Evolutionary conservation across 148 eudicot species (phyloP).

Genomic region (Fallopia convolvulus): DNA sequence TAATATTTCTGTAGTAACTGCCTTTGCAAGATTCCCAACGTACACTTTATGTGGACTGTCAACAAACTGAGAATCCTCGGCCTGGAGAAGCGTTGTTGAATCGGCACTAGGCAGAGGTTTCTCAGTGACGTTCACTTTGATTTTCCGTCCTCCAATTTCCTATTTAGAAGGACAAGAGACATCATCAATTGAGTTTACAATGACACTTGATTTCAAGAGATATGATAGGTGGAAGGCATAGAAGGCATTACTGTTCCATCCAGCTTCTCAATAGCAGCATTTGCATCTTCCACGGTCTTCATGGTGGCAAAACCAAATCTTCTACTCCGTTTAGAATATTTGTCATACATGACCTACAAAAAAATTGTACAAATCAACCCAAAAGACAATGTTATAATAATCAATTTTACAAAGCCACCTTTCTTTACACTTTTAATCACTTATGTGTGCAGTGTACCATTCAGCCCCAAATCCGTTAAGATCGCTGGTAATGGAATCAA

Average conservation of each 20-base stretch:
- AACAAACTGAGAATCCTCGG: constrained; percentile 67
- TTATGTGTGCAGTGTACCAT: background rate
- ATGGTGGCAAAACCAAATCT: constrained; percentile 85
- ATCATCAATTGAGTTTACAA: background rate
- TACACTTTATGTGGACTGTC: constrained; percentile 89
- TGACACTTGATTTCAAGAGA: background rate
- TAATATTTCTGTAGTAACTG: constrained; percentile 62
- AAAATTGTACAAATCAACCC: background rate
- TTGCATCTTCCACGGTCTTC: constrained; percentile 93
- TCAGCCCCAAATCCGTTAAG: background rate
- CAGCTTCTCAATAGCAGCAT: constrained; percentile 72
- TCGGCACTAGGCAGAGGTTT: constrained; percentile 48
- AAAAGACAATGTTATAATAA: background rate
- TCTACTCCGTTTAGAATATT: constrained; percentile 75
- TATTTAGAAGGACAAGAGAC: constrained; percentile 15
- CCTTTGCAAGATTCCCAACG: constrained; percentile 87
- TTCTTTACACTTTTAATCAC: no score
- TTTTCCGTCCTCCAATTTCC: constrained; percentile 80
- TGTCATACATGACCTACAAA: constrained; percentile 81
- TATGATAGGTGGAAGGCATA: background rate
- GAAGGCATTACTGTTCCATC: constrained; percentile 53
- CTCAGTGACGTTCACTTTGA: constrained; percentile 87
- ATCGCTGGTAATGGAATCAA: background rate
- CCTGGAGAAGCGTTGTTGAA: constrained; percentile 39
- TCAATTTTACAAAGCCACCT: no score